Conservation (phyloP, 257 asterid species). For the Oldenlandia corymbosa region DNA sequence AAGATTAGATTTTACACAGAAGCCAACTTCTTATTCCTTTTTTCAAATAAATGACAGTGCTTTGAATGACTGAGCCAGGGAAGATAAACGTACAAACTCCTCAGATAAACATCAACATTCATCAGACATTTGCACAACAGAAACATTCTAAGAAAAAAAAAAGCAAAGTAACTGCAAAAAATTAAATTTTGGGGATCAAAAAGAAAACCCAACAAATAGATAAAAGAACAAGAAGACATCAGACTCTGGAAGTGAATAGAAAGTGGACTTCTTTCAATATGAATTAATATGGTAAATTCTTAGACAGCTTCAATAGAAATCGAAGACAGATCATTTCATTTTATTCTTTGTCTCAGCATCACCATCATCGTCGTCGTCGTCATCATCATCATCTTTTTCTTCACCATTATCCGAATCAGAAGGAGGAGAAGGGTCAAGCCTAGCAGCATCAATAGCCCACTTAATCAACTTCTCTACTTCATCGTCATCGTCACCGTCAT, state of each 20-base stretch:
- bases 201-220: not conserved
- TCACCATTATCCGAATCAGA: conserved; percentile 46
- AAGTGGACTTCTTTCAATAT: not conserved
- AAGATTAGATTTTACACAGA: no score
- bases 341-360: conserved; percentile 19
- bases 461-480: conserved; percentile 77
- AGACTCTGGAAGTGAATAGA: not conserved
- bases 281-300: not conserved
- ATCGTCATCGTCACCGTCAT: conserved; percentile 40
- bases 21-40: not conserved
- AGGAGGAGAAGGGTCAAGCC: conserved; percentile 75
- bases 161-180: not conserved
- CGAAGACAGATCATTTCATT: conserved; percentile 20
- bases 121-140: not conserved
- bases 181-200: no score
- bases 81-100: not conserved
- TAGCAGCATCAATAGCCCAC: conserved; percentile 92
- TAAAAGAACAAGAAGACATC: not conserved
- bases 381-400: conserved; percentile 4
- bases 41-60: no score
- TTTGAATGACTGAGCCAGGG: not conserved
- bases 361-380: conserved; percentile 7
- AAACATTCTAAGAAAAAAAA: not conserved
- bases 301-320: not conserved
- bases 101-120: not conserved